These are phyloP conservation scores for Phaffomyces thermotolerans DNA, from an alignment of 805 yeast genomes.

Conservation along the genomic window DNA sequence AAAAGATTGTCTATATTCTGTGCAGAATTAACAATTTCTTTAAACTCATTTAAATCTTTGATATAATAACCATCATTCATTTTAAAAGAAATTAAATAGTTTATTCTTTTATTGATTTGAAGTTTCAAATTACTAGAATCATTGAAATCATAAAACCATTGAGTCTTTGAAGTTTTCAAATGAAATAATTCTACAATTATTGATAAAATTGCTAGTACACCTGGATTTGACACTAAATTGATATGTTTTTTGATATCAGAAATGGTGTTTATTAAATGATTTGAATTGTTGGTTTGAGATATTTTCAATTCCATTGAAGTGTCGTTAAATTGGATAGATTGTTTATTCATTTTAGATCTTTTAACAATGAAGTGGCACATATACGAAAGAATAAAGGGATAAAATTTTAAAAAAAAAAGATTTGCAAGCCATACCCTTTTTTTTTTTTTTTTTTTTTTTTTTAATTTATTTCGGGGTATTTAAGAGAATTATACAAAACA, in stretches of 20 bases:
- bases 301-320: too few relatives aligned
- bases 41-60: not conserved
- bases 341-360: too few relatives aligned
- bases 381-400: too few relatives aligned
- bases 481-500: too few relatives aligned
- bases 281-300: too few relatives aligned
- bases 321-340: too few relatives aligned
- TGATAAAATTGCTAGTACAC: not conserved
- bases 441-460: too few relatives aligned
- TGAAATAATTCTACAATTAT: not conserved
- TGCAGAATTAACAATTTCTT: not conserved
- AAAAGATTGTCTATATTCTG: not conserved
- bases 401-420: too few relatives aligned
- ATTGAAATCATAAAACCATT: slow-evolving; percentile 6
- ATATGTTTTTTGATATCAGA: not conserved
- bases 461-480: too few relatives aligned
- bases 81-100: not conserved
- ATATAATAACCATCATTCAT: not conserved
- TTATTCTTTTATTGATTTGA: not conserved
- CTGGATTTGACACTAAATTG: not conserved
- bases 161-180: not conserved
- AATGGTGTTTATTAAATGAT: too few relatives aligned
- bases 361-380: too few relatives aligned
- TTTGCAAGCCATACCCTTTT: too few relatives aligned
- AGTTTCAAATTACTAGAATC: not conserved